Base-by-base conservation (phyloP, 2,329 filamentous ascomycete genomes). In the Xylogone sp. region DNA sequence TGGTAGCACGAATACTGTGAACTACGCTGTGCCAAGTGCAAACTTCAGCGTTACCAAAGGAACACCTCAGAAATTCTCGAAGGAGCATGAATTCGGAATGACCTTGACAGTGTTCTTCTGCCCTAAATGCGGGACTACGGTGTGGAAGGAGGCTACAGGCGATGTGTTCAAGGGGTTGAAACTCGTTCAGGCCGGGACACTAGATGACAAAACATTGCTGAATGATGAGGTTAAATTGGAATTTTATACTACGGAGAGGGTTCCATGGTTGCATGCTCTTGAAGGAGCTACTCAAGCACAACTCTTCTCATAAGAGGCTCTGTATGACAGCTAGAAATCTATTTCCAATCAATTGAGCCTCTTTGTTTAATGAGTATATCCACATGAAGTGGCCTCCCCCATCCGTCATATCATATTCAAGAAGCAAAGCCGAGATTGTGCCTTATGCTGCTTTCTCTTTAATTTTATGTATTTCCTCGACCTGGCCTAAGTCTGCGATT, bases 211-310 rank as follows among this genome's bases (percentile, higher is more conserved):
- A 31, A 8, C 27, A 31, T 8, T 31, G 8, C 27, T 31, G 27
- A 31, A 31, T 31, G 8, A 31, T 7, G 13, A 7, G 13, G 13
- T 31, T 7, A 13, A 31, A 8, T 7, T 13, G 13, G 27, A 31
- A 31, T 31, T 31, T 7, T 31, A 31, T 31, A 31, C 27, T 7
- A 31, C 27, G 13, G 27, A 31, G 27, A 31, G 27, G 27, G 27
- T 31, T 13, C 7, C 27, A 8, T 31, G 27, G 27, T 13, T 31
- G 27, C 8, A 7, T 13, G 7, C 27, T 49, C 74, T 60, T 53
- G 73, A 13, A 8, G 13, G 27, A 31, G 27, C 27, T 31, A 13
- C 7, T 31, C 60, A 63, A n/a, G n/a, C n/a, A n/a, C n/a, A n/a
- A n/a, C n/a, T n/a, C n/a, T n/a, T n/a, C n/a, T n/a, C n/a, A n/a